Percentiles rank a stretch among this genome's conserved stretches.
Evolutionary conservation across 805 yeast species (phyloP).

Genomic region (Pichia manshurica): DNA sequence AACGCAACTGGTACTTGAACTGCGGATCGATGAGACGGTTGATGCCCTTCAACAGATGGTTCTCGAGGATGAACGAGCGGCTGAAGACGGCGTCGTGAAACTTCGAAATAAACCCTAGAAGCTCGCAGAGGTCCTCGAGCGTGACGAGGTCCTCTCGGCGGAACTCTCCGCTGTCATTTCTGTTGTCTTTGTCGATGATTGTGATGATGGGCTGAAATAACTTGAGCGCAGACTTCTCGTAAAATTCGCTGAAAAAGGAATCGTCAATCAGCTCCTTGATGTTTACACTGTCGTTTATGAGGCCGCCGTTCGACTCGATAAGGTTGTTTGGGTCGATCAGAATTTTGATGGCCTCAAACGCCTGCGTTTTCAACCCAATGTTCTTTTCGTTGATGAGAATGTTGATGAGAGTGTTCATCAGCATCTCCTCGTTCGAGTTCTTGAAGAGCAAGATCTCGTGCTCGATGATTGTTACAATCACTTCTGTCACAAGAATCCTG

Average conservation of each 20-base stretch:
- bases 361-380: constrained; percentile 73
- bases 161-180: too few species aligned
- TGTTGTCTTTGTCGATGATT: constrained; percentile 9
- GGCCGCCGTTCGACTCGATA: constrained; percentile 5
- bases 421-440: constrained; percentile 34
- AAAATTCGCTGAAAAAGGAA: constrained; percentile 52
- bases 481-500: constrained; percentile 71
- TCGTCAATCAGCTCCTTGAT: constrained; percentile 28
- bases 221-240: constrained; percentile 36
- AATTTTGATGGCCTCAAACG: constrained; percentile 74
- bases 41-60: constrained; percentile 52
- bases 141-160: constrained; percentile 7
- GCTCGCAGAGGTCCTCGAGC: constrained; percentile 50
- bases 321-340: constrained; percentile 52
- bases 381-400: constrained; percentile 58
- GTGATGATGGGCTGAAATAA: constrained; percentile 26
- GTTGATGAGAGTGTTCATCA: constrained; percentile 49
- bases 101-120: constrained; percentile 59
- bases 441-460: constrained; percentile 67
- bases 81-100: constrained; percentile 57
- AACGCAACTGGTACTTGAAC: constrained; percentile 47
- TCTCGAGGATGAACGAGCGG: constrained; percentile 57
- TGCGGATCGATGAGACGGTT: constrained; percentile 39
- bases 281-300: constrained; percentile 1
- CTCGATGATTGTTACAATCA: constrained; percentile 74